Evolutionary conservation across 2,329 filamentous ascomycete species (phyloP).

Genomic region (Fusarium sp.): DNA sequence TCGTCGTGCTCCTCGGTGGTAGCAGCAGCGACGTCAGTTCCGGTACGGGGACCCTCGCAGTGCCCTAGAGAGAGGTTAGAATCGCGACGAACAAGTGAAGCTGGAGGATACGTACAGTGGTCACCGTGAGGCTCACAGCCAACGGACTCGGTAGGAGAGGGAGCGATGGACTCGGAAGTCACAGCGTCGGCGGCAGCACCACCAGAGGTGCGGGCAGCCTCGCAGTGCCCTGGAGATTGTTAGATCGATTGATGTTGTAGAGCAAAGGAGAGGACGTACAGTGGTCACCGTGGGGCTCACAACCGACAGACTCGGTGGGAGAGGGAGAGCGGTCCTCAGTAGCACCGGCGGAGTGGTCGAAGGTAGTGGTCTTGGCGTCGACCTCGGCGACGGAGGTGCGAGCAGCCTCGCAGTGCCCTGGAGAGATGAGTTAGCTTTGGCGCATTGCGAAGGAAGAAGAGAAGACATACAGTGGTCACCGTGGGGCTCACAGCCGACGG

Average conservation of each 20-base stretch:
- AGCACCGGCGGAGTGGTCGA: not conserved
- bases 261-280: not conserved
- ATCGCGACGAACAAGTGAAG: no score
- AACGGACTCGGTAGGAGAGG: slow-evolving; percentile 32
- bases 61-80: no score
- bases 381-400: slow-evolving; percentile 9
- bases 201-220: slow-evolving; percentile 21
- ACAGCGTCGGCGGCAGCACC: slow-evolving; percentile 7
- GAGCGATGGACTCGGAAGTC: slow-evolving; percentile 5
- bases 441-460: no score
- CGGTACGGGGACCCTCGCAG: no score
- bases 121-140: no score
- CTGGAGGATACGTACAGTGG: no score
- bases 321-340: slow-evolving; percentile 15
- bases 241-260: not conserved
- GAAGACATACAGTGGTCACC: slow-evolving; percentile 35
- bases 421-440: not conserved
- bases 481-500: slow-evolving; percentile 39
- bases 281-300: slow-evolving; percentile 41
- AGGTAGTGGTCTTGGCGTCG: slow-evolving; percentile 16
- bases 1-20: slow-evolving; percentile 31
- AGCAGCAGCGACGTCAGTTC: slow-evolving; percentile 13
- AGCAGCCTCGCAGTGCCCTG: slow-evolving; percentile 32
- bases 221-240: slow-evolving; percentile 23
- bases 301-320: slow-evolving; percentile 42